Evolutionary conservation across 2,329 filamentous ascomycete species (phyloP).

Genomic region (Diplodia mutila): DNA sequence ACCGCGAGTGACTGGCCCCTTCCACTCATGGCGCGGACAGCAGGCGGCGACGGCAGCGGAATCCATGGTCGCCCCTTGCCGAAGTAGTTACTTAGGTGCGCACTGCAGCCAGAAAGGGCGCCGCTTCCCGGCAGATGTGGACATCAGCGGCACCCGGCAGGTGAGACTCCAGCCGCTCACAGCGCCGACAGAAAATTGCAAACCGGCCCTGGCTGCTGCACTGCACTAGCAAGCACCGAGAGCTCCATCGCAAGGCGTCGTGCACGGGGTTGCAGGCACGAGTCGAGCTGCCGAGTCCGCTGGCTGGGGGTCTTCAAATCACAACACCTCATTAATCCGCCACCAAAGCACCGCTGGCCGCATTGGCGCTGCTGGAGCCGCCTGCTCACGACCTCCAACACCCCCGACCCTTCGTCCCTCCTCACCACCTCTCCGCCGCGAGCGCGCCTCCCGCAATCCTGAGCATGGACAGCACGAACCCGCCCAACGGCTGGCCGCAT

Average conservation of each 20-base stretch:
- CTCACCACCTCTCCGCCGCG: background rate
- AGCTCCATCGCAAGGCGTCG: background rate
- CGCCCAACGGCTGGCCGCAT: constrained; percentile 26
- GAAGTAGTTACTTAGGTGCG: background rate
- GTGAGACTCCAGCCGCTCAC: background rate
- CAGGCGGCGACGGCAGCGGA: background rate
- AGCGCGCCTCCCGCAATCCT: background rate
- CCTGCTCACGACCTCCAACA: constrained; percentile 7
- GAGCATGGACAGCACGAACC: constrained; percentile 22
- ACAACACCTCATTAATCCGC: constrained; percentile 26
- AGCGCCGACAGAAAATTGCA: background rate
- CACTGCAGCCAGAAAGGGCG: background rate
- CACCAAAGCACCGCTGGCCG: constrained; percentile 23
- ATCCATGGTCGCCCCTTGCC: background rate
- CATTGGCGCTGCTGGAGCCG: constrained; percentile 23
- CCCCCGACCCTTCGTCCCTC: background rate
- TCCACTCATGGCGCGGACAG: background rate
- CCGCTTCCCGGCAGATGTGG: background rate
- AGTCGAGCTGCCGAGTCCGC: background rate
- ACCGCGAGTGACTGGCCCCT: background rate
- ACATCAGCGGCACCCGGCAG: background rate
- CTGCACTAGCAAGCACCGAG: background rate
- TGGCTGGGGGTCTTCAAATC: constrained; percentile 5
- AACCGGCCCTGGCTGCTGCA: background rate
- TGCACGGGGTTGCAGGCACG: background rate